phyloP scores from a whole-genome alignment of 1,284 basidiomycete genomes.

The Macrocybe sp. region DNA sequence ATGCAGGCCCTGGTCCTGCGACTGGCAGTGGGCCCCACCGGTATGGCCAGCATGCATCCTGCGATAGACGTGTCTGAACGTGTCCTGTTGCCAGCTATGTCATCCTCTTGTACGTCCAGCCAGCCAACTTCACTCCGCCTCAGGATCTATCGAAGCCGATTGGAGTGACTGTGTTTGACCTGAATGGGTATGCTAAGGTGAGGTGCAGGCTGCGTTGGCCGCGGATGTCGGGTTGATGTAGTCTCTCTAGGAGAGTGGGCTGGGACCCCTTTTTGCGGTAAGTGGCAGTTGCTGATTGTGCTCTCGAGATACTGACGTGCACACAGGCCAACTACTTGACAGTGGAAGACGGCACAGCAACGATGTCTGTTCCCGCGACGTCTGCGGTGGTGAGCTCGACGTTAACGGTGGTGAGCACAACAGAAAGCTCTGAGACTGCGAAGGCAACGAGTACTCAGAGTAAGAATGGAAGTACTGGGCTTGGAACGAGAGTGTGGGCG shows the following conservation, averaged over 20 bases:
- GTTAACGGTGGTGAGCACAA: conserved; percentile 22
- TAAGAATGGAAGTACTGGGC: too few relatives aligned
- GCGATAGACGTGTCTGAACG: neutral
- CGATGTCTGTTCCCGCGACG: conserved; percentile 48
- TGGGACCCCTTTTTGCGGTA: conserved; percentile 58
- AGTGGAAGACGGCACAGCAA: conserved; percentile 65
- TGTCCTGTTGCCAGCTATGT: conserved; percentile 47
- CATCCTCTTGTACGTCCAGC: conserved; percentile 61
- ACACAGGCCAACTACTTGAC: conserved; percentile 62
- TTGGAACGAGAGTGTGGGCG: too few relatives aligned
- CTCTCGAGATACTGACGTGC: conserved; percentile 20
- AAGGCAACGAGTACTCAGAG: too few relatives aligned
- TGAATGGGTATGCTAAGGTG: conserved; percentile 48
- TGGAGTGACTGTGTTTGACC: conserved; percentile 47
- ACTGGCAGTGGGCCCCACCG: conserved; percentile 68
- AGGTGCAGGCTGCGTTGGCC: conserved; percentile 10
- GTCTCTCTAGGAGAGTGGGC: conserved; percentile 37
- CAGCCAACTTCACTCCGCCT: conserved; percentile 57
- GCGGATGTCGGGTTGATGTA: conserved; percentile 2
- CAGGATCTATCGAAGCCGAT: conserved; percentile 44
- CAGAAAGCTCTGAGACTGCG: too few relatives aligned
- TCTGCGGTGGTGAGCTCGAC: conserved; percentile 62
- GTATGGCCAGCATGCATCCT: conserved; percentile 25
- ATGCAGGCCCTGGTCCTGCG: conserved; percentile 70
- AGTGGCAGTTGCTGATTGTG: conserved; percentile 21